Evolutionary conservation across 2,329 filamentous ascomycete genomes (phyloP).

Genomic region (Colletotrichum caudatum): DNA sequence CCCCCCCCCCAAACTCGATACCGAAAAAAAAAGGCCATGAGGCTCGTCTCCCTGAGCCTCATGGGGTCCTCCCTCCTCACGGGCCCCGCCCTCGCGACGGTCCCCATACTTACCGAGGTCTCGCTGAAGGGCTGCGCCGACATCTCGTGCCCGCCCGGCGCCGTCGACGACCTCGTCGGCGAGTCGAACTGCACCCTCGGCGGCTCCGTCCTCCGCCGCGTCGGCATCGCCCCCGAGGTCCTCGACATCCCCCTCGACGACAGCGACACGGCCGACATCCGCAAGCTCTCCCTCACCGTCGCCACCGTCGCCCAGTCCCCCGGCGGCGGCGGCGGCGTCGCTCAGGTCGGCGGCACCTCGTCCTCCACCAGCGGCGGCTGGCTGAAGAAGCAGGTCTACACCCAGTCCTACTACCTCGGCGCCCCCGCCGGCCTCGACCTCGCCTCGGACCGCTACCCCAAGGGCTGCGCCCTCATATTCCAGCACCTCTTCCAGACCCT

Average conservation of each 20-base stretch:
- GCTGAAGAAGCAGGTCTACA: conserved; percentile 40
- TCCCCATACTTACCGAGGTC: conserved; percentile 40
- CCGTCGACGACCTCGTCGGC: conserved; percentile 33
- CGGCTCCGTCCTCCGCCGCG: conserved; percentile 38
- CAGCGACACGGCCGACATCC: conserved; percentile 35
- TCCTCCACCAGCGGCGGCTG: conserved; percentile 13
- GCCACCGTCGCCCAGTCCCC: conserved; percentile 14
- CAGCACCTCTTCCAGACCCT: conserved; percentile 40
- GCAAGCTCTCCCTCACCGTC: conserved; percentile 37
- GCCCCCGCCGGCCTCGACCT: conserved; percentile 34
- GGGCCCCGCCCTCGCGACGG: conserved; percentile 37
- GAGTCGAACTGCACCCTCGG: conserved; percentile 40
- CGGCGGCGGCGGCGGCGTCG: neutral
- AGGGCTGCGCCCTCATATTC: conserved; percentile 39
- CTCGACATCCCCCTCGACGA: conserved; percentile 39
- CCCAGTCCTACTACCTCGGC: conserved; percentile 40
- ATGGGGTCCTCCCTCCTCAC: conserved; percentile 40
- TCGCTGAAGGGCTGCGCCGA: conserved; percentile 35
- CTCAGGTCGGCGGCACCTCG: neutral
- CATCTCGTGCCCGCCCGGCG: conserved; percentile 33
- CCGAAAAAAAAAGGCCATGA: conserved; percentile 16
- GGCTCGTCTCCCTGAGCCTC: conserved; percentile 22
- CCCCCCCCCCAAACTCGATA: no score
- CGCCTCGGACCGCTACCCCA: conserved; percentile 22
- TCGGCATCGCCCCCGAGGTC: conserved; percentile 39